Conservation (phyloP, 2,329 filamentous ascomycete species). For the Lecanicillium sp. region DNA sequence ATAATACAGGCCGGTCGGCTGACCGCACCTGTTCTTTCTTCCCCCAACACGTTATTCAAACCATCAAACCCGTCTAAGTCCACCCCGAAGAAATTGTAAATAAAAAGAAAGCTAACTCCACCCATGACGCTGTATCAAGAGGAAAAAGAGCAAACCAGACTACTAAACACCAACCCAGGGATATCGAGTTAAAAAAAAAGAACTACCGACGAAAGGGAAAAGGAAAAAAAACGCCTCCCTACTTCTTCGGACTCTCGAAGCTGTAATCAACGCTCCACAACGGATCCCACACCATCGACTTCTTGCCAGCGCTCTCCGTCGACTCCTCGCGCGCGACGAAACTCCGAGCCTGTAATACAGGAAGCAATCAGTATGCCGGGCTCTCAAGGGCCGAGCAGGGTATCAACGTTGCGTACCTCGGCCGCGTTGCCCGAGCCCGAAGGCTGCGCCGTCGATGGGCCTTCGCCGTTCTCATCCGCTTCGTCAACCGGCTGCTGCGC, state of each 20-base stretch:
- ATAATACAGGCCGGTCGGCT: constrained; percentile 10
- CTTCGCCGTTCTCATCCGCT: constrained; percentile 2
- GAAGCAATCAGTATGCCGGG: too few relatives aligned
- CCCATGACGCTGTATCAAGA: neutral
- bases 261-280: constrained; percentile 57
- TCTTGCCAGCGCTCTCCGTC: constrained; percentile 38
- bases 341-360: constrained; percentile 22
- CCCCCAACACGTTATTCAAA: neutral
- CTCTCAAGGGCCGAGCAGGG: constrained; percentile 42
- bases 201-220: too few relatives aligned
- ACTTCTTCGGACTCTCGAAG: constrained; percentile 38
- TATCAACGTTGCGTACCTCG: constrained; percentile 52
- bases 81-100: neutral
- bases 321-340: constrained; percentile 34
- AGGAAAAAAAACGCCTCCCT: constrained; percentile 2
- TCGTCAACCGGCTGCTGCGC: constrained; percentile 19
- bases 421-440: constrained; percentile 22
- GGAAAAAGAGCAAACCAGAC: constrained; percentile 11
- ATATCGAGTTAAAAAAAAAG: too few relatives aligned
- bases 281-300: constrained; percentile 55
- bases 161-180: too few relatives aligned
- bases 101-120: constrained; percentile 1
- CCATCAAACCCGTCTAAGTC: neutral
- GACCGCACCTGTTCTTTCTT: too few relatives aligned
- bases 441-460: constrained; percentile 14